Conservation (phyloP, 164 flowering plant species). For the Nymphaea colorata region DNA sequence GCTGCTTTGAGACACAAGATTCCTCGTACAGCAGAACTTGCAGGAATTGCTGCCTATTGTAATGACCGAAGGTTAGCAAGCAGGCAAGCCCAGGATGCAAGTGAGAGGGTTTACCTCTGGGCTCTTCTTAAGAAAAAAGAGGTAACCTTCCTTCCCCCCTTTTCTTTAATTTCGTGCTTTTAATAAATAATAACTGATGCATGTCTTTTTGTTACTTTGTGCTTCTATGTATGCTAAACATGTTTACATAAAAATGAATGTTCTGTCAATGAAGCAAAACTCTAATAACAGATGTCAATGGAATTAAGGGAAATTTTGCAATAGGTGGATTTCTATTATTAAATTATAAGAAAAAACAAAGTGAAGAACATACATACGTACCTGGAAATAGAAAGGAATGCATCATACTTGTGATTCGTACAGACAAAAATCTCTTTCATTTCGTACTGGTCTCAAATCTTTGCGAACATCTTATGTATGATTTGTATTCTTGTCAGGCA, state of each 20-base stretch:
- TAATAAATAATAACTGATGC: neutral
- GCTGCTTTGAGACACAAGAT: conserved; percentile 49
- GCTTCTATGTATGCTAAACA: neutral
- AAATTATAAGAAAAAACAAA: no score
- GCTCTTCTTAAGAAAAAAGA: conserved; percentile 51
- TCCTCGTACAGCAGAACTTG: conserved; percentile 34
- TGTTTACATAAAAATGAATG: neutral
- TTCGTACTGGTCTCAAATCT: no score
- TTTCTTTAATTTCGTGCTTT: neutral
- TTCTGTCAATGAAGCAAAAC: neutral
- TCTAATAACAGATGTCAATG: neutral
- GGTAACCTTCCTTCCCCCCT: conserved; percentile 28
- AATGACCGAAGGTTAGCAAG: conserved; percentile 62
- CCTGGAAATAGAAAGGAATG: no score
- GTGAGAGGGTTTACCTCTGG: conserved; percentile 73
- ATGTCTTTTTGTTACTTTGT: neutral
- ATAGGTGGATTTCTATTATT: no score
- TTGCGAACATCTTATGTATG: no score
- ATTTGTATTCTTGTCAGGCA: conserved; percentile 32
- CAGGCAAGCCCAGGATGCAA: conserved; percentile 66
- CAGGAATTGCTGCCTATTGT: conserved; percentile 59
- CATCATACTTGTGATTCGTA: no score
- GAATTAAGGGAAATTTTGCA: neutral
- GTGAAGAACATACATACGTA: no score
- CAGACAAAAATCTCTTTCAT: no score